A percentile compares a stretch with the other conserved stretches of the same genome.
Conservation (phyloP, 805 yeast species). For the Lachancea thermotolerans region DNA sequence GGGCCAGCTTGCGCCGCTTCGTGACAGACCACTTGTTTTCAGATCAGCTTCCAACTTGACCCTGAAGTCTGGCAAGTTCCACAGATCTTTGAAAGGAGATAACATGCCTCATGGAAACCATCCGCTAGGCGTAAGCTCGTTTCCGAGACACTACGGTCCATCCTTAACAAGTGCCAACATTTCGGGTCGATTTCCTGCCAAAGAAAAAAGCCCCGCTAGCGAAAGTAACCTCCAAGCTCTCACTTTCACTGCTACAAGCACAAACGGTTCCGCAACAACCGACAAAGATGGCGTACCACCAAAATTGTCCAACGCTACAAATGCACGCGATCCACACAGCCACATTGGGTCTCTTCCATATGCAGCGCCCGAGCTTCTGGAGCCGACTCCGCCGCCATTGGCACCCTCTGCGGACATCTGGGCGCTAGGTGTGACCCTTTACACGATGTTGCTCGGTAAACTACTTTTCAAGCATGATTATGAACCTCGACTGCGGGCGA, state of each 20-base stretch:
- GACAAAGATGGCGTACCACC: not conserved
- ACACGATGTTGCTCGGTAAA: slow-evolving; percentile 64
- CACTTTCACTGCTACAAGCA: not conserved
- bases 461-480: slow-evolving; percentile 81
- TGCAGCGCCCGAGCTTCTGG: slow-evolving; percentile 75
- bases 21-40: slow-evolving; percentile 30
- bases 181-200: not conserved
- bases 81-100: slow-evolving; percentile 24
- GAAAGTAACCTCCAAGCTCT: not conserved
- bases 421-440: slow-evolving; percentile 81
- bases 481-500: slow-evolving; percentile 69
- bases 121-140: slow-evolving; percentile 25
- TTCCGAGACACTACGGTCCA: slow-evolving; percentile 27
- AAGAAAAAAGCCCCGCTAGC: not conserved
- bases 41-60: slow-evolving; percentile 25
- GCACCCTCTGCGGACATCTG: slow-evolving; percentile 77
- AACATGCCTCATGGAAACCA: slow-evolving; percentile 31
- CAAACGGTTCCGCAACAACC: not conserved
- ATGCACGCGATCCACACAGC: slow-evolving; percentile 41
- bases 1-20: slow-evolving; percentile 7
- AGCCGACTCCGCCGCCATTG: slow-evolving; percentile 51
- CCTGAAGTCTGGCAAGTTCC: slow-evolving; percentile 9
- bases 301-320: not conserved
- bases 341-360: slow-evolving; percentile 88
- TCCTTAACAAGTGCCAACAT: slow-evolving; percentile 18